phyloP scores from a whole-genome alignment of 2,329 filamentous ascomycete genomes.

The Capronia coronata region DNA sequence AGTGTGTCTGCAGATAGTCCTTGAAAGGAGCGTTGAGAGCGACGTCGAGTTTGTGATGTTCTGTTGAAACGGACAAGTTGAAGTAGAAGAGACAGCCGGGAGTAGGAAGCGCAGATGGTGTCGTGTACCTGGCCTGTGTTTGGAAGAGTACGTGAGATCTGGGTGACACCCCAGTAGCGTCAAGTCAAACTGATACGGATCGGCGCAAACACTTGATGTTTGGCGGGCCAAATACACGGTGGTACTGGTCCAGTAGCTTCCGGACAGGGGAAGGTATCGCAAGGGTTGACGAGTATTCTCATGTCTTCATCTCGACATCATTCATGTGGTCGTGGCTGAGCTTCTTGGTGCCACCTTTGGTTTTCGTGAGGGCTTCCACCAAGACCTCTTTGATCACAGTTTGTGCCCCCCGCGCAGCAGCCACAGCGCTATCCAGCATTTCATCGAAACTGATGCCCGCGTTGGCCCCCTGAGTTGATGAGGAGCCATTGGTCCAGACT shows the following conservation, averaged over 20 bases:
- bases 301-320: conserved; percentile 31
- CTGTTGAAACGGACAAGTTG: neutral
- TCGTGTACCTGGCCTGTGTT: neutral
- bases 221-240: neutral
- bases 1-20: neutral
- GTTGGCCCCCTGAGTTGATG: conserved; percentile 20
- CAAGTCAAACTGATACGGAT: neutral
- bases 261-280: no score
- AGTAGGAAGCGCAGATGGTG: no score
- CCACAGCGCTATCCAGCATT: conserved; percentile 57
- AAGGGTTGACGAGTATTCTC: conserved; percentile 12
- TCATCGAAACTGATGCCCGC: conserved; percentile 32
- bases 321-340: conserved; percentile 6
- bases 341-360: conserved; percentile 8
- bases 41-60: neutral
- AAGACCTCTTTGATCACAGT: conserved; percentile 57
- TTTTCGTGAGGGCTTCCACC: conserved; percentile 45
- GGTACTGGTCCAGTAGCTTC: neutral
- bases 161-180: conserved; percentile 1
- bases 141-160: neutral
- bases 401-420: conserved; percentile 54
- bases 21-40: neutral
- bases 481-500: conserved; percentile 78
- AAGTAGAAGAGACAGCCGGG: neutral
- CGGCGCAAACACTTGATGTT: neutral